These are phyloP conservation scores for Didymosphaeria variabile DNA, from an alignment of 2,329 filamentous ascomycete genomes.

Conservation along the genomic window DNA sequence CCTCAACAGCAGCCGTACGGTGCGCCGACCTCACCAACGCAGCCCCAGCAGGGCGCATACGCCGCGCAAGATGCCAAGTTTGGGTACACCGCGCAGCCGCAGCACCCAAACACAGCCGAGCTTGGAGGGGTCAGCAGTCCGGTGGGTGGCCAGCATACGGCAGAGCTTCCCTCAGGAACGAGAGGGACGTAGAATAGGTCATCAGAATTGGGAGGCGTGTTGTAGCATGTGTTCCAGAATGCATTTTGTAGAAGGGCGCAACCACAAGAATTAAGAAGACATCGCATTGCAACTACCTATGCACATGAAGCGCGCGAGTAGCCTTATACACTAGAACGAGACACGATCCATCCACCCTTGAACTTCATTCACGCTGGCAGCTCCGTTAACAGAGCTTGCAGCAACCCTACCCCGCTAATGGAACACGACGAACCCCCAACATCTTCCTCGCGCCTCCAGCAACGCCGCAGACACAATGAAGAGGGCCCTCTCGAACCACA, in stretches of 20 bases:
- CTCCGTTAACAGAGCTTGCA: too few species aligned
- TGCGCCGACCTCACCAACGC: neutral
- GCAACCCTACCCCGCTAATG: too few species aligned
- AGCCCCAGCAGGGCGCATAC: constrained; percentile 4
- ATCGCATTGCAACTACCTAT: too few species aligned
- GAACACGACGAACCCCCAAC: neutral
- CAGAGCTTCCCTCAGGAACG: constrained; percentile 2
- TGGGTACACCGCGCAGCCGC: constrained; percentile 3
- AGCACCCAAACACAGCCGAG: constrained; percentile 4
- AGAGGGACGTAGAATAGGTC: neutral
- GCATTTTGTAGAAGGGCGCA: too few species aligned
- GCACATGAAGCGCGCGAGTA: too few species aligned
- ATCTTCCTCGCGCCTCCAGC: constrained; percentile 16
- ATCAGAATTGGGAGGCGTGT: too few species aligned
- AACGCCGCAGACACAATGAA: constrained; percentile 15
- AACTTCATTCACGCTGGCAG: too few species aligned
- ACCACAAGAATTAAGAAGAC: too few species aligned
- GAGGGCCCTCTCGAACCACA: neutral
- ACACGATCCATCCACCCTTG: too few species aligned
- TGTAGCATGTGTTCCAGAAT: too few species aligned
- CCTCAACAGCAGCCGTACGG: constrained; percentile 9
- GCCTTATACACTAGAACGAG: too few species aligned
- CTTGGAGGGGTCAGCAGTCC: constrained; percentile 5
- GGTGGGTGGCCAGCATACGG: neutral
- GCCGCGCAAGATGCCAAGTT: constrained; percentile 6